Conservation (phyloP, 1,284 basidiomycete species). For the Tilletiaria anomala region DNA sequence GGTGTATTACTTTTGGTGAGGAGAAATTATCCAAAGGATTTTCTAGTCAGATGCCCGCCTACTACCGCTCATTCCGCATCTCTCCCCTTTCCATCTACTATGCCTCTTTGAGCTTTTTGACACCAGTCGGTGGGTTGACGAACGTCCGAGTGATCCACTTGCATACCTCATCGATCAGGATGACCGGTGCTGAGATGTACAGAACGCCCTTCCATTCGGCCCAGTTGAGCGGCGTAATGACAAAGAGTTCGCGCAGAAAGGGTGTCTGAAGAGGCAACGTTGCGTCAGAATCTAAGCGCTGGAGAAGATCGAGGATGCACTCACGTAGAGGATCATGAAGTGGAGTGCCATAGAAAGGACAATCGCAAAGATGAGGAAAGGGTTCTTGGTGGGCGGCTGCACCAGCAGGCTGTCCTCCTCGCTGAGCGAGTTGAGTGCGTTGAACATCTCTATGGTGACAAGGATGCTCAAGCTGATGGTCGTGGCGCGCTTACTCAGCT, state of each 20-base stretch:
- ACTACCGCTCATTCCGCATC: no score
- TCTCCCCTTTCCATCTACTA: no score
- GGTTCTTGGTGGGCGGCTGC: constrained; percentile 83
- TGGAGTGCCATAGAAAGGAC: constrained; percentile 78
- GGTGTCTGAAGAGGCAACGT: constrained; percentile 12
- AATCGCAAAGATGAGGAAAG: constrained; percentile 50
- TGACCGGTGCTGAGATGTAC: constrained; percentile 69
- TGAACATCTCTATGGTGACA: constrained; percentile 95
- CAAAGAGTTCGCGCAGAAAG: constrained; percentile 47
- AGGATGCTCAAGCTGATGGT: constrained; percentile 91
- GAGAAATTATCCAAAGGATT: no score
- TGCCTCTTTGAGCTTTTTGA: constrained; percentile 1
- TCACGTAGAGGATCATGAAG: constrained; percentile 79
- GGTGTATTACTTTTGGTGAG: no score
- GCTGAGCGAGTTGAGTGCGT: constrained; percentile 95
- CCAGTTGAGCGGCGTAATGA: constrained; percentile 80
- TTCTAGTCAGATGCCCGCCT: no score
- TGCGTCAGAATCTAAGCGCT: not conserved
- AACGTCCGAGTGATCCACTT: constrained; percentile 55
- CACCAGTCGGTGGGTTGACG: not conserved
- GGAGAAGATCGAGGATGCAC: no score
- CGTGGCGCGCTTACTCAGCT: constrained; percentile 68
- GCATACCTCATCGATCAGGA: constrained; percentile 77
- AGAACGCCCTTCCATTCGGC: constrained; percentile 90
- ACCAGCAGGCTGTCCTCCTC: constrained; percentile 85